A percentile compares a stretch with the other conserved stretches of the same genome.
These are phyloP conservation scores for Ajuga chamaepitys DNA, from an alignment of 257 asterid species.

Conservation along the genomic window DNA sequence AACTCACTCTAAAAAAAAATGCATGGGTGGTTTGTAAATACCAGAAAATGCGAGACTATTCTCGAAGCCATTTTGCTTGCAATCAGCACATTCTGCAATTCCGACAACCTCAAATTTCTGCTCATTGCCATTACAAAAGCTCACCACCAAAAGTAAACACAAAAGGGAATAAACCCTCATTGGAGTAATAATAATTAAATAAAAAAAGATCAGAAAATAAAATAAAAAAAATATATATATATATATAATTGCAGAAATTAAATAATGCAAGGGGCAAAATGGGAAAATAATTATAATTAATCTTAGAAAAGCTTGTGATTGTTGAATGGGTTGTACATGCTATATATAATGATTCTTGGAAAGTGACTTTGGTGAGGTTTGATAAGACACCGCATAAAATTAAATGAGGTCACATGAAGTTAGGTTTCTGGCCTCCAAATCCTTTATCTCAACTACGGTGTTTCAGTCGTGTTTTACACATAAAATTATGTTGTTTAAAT, in stretches of 20 bases:
- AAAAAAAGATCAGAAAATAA: background rate
- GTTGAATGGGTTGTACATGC: background rate
- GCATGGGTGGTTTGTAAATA: background rate
- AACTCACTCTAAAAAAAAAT: too few species aligned
- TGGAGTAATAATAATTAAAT: background rate
- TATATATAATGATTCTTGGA: conserved; percentile 15
- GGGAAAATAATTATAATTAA: background rate
- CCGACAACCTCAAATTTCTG: conserved; percentile 37
- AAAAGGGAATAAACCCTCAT: conserved; percentile 43
- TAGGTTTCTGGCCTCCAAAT: too few species aligned
- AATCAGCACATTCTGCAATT: conserved; percentile 36
- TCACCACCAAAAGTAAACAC: conserved; percentile 6
- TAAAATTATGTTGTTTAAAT: too few species aligned
- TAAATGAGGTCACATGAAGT: conserved; percentile 51
- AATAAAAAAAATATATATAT: background rate
- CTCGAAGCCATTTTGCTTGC: conserved; percentile 31
- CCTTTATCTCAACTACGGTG: too few species aligned
- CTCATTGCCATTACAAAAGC: conserved; percentile 25
- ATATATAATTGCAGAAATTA: too few species aligned
- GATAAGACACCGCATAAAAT: conserved; percentile 28
- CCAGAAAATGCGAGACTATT: conserved; percentile 32
- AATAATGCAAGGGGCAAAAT: too few species aligned
- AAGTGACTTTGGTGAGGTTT: background rate
- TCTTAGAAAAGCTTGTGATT: background rate
- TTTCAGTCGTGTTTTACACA: too few species aligned